phyloP scores from a whole-genome alignment of 192 early-diverging fungal species.

The Linnemannia elongata region DNA sequence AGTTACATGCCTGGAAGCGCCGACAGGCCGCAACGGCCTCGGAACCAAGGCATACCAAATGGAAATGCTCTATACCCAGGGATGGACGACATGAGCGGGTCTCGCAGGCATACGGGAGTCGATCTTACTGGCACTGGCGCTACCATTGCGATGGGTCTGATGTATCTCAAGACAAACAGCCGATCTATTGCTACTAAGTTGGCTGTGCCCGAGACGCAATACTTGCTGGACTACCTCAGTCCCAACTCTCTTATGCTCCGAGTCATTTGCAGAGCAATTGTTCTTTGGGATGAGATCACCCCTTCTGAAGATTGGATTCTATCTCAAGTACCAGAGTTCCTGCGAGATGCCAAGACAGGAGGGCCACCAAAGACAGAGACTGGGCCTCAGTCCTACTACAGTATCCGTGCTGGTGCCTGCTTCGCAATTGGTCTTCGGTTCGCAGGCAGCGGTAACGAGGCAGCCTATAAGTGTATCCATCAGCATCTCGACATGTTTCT shows the following conservation, averaged over 20 bases:
- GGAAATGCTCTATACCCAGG: not conserved
- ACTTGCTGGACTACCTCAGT: constrained; percentile 75
- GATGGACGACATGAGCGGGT: not conserved
- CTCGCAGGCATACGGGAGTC: constrained; percentile 49
- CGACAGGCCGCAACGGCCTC: constrained; percentile 12
- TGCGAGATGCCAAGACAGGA: constrained; percentile 45
- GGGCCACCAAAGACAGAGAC: constrained; percentile 37
- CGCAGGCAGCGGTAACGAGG: constrained; percentile 70
- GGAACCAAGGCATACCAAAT: not conserved
- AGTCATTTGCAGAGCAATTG: constrained; percentile 76
- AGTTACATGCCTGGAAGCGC: constrained; percentile 71
- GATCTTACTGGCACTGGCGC: constrained; percentile 73
- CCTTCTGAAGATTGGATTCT: constrained; percentile 77
- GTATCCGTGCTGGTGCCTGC: constrained; percentile 76
- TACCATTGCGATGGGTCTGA: constrained; percentile 85
- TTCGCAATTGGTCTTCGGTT: constrained; percentile 77
- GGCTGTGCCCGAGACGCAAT: constrained; percentile 66
- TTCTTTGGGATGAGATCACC: constrained; percentile 80
- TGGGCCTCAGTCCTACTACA: constrained; percentile 72
- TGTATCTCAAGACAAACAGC: constrained; percentile 88
- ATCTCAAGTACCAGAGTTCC: constrained; percentile 71
- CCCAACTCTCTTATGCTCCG: constrained; percentile 82
- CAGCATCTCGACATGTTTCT: constrained; percentile 67
- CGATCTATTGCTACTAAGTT: constrained; percentile 73
- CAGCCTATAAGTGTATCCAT: constrained; percentile 66